These are phyloP conservation scores for Durotheca rogersii DNA, from an alignment of 495 filamentous ascomycete genomes.

Conservation along the genomic window DNA sequence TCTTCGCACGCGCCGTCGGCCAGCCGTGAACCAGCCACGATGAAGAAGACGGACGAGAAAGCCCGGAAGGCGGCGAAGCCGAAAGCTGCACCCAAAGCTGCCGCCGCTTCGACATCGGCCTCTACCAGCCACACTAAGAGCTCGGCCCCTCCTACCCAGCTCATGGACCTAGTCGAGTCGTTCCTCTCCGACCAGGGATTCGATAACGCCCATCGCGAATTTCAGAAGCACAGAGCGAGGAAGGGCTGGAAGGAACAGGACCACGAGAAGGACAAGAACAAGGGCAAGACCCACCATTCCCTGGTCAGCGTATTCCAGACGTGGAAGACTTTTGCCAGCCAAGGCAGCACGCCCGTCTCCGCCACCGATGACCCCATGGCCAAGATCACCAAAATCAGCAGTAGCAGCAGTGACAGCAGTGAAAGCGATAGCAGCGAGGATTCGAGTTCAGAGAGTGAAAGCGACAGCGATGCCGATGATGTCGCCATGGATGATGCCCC, in stretches of 20 bases:
- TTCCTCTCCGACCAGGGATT: conserved; percentile 70
- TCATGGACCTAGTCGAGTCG: conserved; percentile 64
- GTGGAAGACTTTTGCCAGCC: conserved; percentile 46
- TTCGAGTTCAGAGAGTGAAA: conserved; percentile 16
- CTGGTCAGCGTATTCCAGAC: conserved; percentile 47
- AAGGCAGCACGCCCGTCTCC: conserved; percentile 33
- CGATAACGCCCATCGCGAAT: conserved; percentile 55
- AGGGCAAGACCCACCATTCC: conserved; percentile 39
- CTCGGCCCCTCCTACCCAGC: conserved; percentile 52
- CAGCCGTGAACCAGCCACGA: conserved; percentile 16
- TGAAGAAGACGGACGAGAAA: conserved; percentile 32
- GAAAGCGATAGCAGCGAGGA: conserved; percentile 40
- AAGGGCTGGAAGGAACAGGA: conserved; percentile 44
- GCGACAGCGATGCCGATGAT: conserved; percentile 51
- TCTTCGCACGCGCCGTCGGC: conserved; percentile 2
- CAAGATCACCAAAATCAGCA: conserved; percentile 43
- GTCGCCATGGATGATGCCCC: conserved; percentile 40
- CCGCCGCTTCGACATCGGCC: conserved; percentile 5
- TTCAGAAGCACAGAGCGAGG: conserved; percentile 57
- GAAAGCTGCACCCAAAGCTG: conserved; percentile 10
- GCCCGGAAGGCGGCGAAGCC: conserved; percentile 27
- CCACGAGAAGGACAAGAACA: conserved; percentile 28
- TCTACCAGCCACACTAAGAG: conserved; percentile 19
- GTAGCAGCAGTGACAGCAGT: conserved; percentile 45
- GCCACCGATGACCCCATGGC: conserved; percentile 32